Conservation (phyloP, 164 flowering plant genomes). For the Euptelea pleiosperma region DNA sequence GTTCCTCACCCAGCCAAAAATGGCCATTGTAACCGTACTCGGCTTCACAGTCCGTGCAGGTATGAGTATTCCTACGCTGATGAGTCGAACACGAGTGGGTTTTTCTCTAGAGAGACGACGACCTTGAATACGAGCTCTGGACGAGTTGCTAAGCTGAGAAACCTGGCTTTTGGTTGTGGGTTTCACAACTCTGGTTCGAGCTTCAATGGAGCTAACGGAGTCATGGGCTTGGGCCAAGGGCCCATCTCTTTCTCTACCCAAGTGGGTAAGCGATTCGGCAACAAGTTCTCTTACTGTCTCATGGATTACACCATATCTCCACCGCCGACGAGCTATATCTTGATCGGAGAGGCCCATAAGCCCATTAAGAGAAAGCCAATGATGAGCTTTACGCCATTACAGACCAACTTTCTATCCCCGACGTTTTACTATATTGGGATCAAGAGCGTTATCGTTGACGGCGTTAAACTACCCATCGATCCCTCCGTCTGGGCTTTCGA, state of each 20-base stretch:
- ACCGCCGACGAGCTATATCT: constrained; percentile 66
- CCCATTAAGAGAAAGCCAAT: constrained; percentile 1
- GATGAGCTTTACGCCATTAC: constrained; percentile 57
- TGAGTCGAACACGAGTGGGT: constrained; percentile 54
- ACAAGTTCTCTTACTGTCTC: constrained; percentile 76
- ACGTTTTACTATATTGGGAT: constrained; percentile 70
- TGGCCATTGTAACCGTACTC: constrained; percentile 46
- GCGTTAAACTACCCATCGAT: constrained; percentile 35
- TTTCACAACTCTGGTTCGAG: constrained; percentile 53
- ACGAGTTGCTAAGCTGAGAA: constrained; percentile 15
- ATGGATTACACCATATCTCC: constrained; percentile 75
- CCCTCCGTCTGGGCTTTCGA: constrained; percentile 61
- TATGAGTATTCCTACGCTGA: constrained; percentile 68
- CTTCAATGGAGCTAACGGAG: constrained; percentile 66
- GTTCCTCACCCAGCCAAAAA: constrained; percentile 38
- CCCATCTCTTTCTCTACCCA: constrained; percentile 75
- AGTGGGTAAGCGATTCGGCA: constrained; percentile 53
- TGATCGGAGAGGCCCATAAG: constrained; percentile 42
- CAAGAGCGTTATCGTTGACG: constrained; percentile 39
- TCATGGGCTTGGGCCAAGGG: constrained; percentile 79
- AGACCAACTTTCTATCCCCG: constrained; percentile 50
- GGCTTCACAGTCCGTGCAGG: constrained; percentile 59
- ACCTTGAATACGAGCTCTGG: constrained; percentile 48
- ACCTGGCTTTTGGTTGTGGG: constrained; percentile 62
- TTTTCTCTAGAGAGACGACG: constrained; percentile 56